phyloP scores from a whole-genome alignment of 164 flowering plant species.

The Magnolia sinica region DNA sequence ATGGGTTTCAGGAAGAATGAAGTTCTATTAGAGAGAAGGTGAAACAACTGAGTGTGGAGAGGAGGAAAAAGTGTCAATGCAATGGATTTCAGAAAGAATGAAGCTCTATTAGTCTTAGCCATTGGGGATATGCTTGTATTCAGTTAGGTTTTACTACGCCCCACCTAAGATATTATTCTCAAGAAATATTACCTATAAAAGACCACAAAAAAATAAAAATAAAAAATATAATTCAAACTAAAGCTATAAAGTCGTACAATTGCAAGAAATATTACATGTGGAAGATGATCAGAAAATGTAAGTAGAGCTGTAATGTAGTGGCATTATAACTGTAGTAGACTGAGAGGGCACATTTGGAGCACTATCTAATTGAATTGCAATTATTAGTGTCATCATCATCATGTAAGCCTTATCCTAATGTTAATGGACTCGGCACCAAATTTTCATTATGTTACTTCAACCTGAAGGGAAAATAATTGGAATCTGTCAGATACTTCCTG shows the following conservation, averaged over 20 bases:
- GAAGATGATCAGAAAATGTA: neutral
- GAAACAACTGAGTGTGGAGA: too few relatives aligned
- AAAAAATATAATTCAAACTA: too few relatives aligned
- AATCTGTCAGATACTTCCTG: neutral
- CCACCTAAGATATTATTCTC: too few relatives aligned
- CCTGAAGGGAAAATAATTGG: neutral
- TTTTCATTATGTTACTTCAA: neutral
- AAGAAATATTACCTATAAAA: too few relatives aligned
- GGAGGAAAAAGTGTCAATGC: too few relatives aligned
- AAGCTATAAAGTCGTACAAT: neutral
- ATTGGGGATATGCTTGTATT: too few relatives aligned
- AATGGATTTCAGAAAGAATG: too few relatives aligned
- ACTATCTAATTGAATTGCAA: neutral
- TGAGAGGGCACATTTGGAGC: neutral
- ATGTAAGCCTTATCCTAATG: neutral
- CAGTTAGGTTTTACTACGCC: too few relatives aligned
- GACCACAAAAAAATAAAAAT: neutral
- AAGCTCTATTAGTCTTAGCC: too few relatives aligned
- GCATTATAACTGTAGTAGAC: neutral
- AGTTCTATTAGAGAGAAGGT: too few relatives aligned
- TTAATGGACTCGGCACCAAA: neutral
- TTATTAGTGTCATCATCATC: neutral
- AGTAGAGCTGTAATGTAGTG: neutral
- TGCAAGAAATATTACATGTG: neutral
- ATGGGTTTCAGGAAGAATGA: too few relatives aligned